Evolutionary conservation across 2,329 filamentous ascomycete genomes (phyloP), one percentile per base, ranked within the genome.

Genomic region (Alternaria alternata): DNA sequence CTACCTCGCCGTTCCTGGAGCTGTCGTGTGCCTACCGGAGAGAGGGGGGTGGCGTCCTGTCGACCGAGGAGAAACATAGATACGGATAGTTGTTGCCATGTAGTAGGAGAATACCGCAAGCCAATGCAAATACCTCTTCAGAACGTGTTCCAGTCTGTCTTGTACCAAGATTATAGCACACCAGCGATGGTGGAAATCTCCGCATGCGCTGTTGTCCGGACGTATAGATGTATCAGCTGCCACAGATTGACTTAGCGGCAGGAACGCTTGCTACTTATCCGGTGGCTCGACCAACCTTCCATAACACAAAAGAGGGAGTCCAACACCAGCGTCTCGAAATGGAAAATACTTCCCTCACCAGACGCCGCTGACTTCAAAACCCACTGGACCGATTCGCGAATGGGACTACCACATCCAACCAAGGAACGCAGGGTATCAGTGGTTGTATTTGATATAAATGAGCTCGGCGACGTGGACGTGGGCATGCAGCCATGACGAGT

Each of bases 1-100:
- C 26, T 41, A 42, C 18, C 34, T 58, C 16, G 16, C 47, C 54
- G 20, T 49, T 49, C 30, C 46, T 49, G 20, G 30, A 49, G 14
- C 32, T n/a, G 32, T 49, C 20, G 20, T 36, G 32, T 38, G 32
- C 16, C 7, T 49, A 16, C 32, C 20, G 46, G 16, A 26, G 46
- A 36, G 20, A 38, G 30, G 5, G 20, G 30, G 7, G 32, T 9
- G 9, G 18, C 22, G 32, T 38, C 32, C 32, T 36, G 30, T 49
- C 30, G 46, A 49, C 46, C 30, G 46, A 49, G 46, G 46, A 49
- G 46, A 49, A 49, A 26, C 46, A n/a, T 14, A 26, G 46, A 49
- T 49, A 38, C 20, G 30, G 14, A 49, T 14, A 24, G 12, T n/a
- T n/a, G 36, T 14, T 49, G 30, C 46, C 14, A 20, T 26, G 46